Evolutionary conservation across 148 eudicot genomes (phyloP).

Genomic region (Amaranthus cruentus): DNA sequence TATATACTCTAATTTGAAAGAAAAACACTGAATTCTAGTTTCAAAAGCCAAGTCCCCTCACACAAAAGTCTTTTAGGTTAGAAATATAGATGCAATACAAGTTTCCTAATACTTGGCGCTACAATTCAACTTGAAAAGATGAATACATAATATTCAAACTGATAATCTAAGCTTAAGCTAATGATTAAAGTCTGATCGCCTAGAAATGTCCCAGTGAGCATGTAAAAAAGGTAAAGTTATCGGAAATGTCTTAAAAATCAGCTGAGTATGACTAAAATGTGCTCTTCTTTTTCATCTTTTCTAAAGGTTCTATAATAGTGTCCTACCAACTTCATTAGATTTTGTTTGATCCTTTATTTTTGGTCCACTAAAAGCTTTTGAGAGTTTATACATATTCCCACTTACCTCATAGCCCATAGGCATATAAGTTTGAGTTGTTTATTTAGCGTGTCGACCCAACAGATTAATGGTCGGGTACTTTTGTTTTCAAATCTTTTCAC

Average conservation of each 20-base stretch:
- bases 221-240: background rate
- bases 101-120: too few relatives aligned
- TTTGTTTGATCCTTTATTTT: background rate
- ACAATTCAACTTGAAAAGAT: too few relatives aligned
- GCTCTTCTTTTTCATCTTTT: background rate
- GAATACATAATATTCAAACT: too few relatives aligned
- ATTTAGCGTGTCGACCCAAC: too few relatives aligned
- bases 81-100: too few relatives aligned
- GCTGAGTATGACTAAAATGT: background rate
- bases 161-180: too few relatives aligned
- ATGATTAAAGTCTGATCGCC: too few relatives aligned
- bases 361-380: constrained; percentile 1
- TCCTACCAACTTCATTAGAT: background rate
- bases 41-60: background rate
- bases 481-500: constrained; percentile 13
- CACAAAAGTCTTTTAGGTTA: background rate
- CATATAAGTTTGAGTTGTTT: too few relatives aligned
- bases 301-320: constrained; percentile 5
- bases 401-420: too few relatives aligned
- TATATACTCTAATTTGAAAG: too few relatives aligned
- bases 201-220: background rate
- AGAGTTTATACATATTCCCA: background rate
- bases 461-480: background rate
- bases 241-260: background rate
- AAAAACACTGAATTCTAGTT: background rate